Base-by-base conservation (phyloP, 108 stramenopile genomes). In the Nitzschia palea region DNA sequence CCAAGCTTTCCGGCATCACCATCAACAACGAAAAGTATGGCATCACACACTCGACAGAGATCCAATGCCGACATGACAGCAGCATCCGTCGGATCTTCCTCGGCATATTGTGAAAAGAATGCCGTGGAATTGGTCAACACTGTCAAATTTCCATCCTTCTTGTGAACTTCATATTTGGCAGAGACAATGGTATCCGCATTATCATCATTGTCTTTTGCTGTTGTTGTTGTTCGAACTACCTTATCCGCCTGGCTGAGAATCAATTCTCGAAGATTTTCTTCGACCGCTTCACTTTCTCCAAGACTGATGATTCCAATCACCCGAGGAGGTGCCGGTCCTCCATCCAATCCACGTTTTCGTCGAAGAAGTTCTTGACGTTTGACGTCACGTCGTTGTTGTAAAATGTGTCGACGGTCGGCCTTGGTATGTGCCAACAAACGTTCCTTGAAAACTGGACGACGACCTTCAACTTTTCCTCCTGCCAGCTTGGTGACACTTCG, bases 271-370 rank as follows among this genome's bases (percentile, higher is more conserved):
- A 93, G 70, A 31, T 58, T 62, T 65, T 95, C 89, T 65, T 96
- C 94, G 25, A 78, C 35, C 32, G 62, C 58, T 32, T 82, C 87
- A 1, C 33, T 29, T 5, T 84, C 80, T 6, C 83, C 88, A 40
- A 97, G 65, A 18, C 85, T 86, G 29, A 97, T 76, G 53, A 96
- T 93, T 15, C 92, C 94, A 30, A 95, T 90, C n/a, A 97, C 62
- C 48, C 90, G 73, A 2, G 96, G 94, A 40, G 82, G 77, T 8
- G 78, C 58, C 2, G 78, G 59, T 40, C 55, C 71, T 12, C 65
- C 72, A 51, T 52, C 54, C 35, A 81, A 18, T 6, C 85, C 83
- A 20, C 90, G 76, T 34, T 76, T 78, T 26, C 70, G 61, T 35
- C 81, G 68, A 51, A 82, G 42, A 20, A 82, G 43, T 28, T 73